Evolutionary conservation across 2,329 filamentous ascomycete genomes (phyloP).

Genomic region (Tympanopsis confertula): DNA sequence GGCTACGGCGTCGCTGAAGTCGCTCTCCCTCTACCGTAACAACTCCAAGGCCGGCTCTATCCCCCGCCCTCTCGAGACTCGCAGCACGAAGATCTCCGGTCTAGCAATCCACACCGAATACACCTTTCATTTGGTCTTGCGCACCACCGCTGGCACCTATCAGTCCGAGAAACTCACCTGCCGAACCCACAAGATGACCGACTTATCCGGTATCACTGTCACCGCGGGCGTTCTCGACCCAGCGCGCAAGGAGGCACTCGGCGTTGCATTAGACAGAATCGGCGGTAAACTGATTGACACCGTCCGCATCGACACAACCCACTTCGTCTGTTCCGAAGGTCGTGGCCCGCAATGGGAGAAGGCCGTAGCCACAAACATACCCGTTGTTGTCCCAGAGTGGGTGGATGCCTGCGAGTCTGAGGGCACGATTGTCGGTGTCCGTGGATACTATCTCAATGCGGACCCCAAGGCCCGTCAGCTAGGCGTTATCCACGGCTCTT

Average conservation of each 20-base stretch:
- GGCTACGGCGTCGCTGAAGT: slow-evolving; percentile 82
- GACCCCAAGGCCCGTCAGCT: slow-evolving; percentile 28
- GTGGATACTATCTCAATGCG: slow-evolving; percentile 91
- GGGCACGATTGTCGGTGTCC: slow-evolving; percentile 83
- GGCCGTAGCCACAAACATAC: slow-evolving; percentile 94
- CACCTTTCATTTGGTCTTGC: slow-evolving; percentile 81
- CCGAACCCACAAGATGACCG: slow-evolving; percentile 96
- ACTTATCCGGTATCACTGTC: slow-evolving; percentile 88
- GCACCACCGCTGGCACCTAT: slow-evolving; percentile 81
- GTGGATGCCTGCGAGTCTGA: slow-evolving; percentile 90
- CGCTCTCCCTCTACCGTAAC: slow-evolving; percentile 85
- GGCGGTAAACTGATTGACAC: slow-evolving; percentile 83
- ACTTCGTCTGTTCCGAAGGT: slow-evolving; percentile 94
- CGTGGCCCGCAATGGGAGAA: slow-evolving; percentile 87
- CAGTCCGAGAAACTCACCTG: slow-evolving; percentile 74
- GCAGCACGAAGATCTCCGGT: slow-evolving; percentile 92
- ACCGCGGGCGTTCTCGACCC: slow-evolving; percentile 77
- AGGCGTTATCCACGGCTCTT: neutral
- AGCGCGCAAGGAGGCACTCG: slow-evolving; percentile 60
- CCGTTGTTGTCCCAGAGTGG: slow-evolving; percentile 94
- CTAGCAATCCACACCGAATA: slow-evolving; percentile 96
- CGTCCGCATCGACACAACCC: slow-evolving; percentile 92
- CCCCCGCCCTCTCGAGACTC: slow-evolving; percentile 73
- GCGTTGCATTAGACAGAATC: slow-evolving; percentile 70
- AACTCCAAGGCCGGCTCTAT: slow-evolving; percentile 94